Evolutionary conservation across 106 monocot genomes (phyloP), one percentile per base, ranked within the genome.

Genomic region (Dioscorea zingiberensis): DNA sequence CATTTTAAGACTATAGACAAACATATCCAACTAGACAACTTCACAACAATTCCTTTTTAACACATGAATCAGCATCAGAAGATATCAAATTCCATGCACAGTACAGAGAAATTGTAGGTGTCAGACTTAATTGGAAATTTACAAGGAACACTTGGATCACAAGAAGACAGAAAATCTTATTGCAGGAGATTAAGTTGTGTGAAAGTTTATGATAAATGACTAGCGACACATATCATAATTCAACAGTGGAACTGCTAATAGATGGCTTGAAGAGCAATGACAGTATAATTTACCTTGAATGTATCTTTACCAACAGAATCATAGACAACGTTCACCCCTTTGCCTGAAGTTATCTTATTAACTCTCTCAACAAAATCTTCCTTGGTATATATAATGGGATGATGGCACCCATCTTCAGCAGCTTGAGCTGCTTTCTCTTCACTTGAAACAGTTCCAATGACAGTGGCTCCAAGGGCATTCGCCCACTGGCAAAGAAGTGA

Each of bases 241-340:
- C n/a, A n/a, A n/a, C n/a, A n/a, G n/a, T n/a, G n/a, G n/a, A n/a
- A n/a, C n/a, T n/a, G n/a, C n/a, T n/a, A n/a, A n/a, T n/a, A n/a
- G n/a, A n/a, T n/a, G n/a, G n/a, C 3, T 59, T 26, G 3, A 59
- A 59, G 4, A 14, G 22, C 23, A 63, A 48, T 21, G 16, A n/a
- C 21, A 47, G 6, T 69, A 48, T 12, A 44, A 13, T 61, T 25
- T 84, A 91, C 95, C 85, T 92, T 64, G 70, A 81, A 88, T 25
- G 97, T 92, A 62, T 97, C 97, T 81, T 92, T 97, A 64, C 97
- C 92, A 46, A 97, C 88, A 56, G 91, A 85, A 69, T 97, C 97
- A 77, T 92, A 92, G 58, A 97, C 92, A 26, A 84, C 97, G 76
- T 97, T 70, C 22, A 97, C 92, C 60, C 92, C 92, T 75, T 89